These are phyloP conservation scores for Citrullus colocynthis DNA, from an alignment of 306 rosid genomes.

Conservation along the genomic window DNA sequence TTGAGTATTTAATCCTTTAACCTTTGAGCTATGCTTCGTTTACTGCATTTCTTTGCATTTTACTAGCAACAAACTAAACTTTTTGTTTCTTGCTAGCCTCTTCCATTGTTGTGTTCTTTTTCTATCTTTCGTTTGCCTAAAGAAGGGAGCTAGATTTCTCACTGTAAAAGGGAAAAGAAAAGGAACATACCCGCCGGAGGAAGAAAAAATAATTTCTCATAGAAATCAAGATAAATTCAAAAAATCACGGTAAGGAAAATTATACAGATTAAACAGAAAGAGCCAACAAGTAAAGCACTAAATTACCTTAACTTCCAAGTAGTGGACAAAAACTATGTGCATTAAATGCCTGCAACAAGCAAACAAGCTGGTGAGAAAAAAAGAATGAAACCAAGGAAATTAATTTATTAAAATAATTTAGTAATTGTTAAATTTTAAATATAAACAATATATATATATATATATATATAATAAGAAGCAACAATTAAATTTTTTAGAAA, in stretches of 20 bases:
- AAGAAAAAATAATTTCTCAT: background rate
- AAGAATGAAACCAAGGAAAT: background rate
- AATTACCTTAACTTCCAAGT: slow-evolving; percentile 84
- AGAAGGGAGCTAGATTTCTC: background rate
- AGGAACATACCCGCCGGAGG: background rate
- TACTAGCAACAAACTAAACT: background rate
- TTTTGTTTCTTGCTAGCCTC: background rate
- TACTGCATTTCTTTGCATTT: background rate
- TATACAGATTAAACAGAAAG: background rate
- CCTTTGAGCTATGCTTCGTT: too few relatives aligned
- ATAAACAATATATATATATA: background rate
- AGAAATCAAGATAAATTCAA: slow-evolving; percentile 3
- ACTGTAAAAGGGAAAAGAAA: background rate
- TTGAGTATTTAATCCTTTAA: too few relatives aligned
- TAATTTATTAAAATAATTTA: background rate
- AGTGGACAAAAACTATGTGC: slow-evolving; percentile 94
- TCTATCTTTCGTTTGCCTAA: background rate
- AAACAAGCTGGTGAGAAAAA: slow-evolving; percentile 13
- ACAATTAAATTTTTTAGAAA: background rate
- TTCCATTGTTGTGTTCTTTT: background rate
- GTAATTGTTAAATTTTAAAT: background rate
- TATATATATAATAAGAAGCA: background rate
- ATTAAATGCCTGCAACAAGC: slow-evolving; percentile 62
- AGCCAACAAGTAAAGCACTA: background rate
- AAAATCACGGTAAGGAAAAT: background rate